Percentiles rank a stretch among this genome's conserved stretches.
phyloP scores from a whole-genome alignment of 2,329 filamentous ascomycete species.

The Scleromitrula shiraiana region DNA sequence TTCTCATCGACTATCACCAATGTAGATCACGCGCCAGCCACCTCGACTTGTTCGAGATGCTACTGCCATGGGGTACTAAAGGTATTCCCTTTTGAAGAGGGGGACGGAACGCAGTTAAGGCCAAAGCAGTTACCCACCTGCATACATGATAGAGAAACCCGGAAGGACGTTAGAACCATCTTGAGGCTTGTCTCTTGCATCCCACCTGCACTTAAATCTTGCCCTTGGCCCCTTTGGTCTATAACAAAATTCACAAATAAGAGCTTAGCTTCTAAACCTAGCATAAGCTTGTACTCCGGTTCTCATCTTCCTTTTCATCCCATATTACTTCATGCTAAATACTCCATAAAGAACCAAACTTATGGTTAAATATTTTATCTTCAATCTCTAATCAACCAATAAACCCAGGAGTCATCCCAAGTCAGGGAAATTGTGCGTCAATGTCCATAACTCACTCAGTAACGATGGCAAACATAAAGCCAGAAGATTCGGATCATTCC shows the following conservation, averaged over 20 bases:
- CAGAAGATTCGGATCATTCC: constrained; percentile 27
- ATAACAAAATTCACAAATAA: constrained; percentile 24
- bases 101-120: constrained; percentile 13
- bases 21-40: constrained; percentile 28
- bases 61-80: constrained; percentile 12
- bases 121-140: constrained; percentile 12
- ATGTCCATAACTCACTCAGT: constrained; percentile 28
- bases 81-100: constrained; percentile 15
- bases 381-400: constrained; percentile 16
- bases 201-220: constrained; percentile 12
- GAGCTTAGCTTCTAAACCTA: constrained; percentile 22
- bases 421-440: constrained; percentile 19
- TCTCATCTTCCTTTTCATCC: constrained; percentile 21
- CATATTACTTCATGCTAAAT: constrained; percentile 14
- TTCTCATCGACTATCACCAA: constrained; percentile 16
- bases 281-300: constrained; percentile 25
- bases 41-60: constrained; percentile 19
- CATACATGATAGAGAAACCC: constrained; percentile 16
- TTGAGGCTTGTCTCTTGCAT: constrained; percentile 22
- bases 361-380: constrained; percentile 18
- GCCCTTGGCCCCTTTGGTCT: constrained; percentile 22
- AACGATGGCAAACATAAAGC: constrained; percentile 29
- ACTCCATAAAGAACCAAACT: constrained; percentile 12
- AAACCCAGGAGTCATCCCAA: constrained; percentile 5
- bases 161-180: constrained; percentile 26